These are phyloP conservation scores for Cucurbitaria berberidis DNA, from an alignment of 2,329 filamentous ascomycete genomes.

Conservation along the genomic window DNA sequence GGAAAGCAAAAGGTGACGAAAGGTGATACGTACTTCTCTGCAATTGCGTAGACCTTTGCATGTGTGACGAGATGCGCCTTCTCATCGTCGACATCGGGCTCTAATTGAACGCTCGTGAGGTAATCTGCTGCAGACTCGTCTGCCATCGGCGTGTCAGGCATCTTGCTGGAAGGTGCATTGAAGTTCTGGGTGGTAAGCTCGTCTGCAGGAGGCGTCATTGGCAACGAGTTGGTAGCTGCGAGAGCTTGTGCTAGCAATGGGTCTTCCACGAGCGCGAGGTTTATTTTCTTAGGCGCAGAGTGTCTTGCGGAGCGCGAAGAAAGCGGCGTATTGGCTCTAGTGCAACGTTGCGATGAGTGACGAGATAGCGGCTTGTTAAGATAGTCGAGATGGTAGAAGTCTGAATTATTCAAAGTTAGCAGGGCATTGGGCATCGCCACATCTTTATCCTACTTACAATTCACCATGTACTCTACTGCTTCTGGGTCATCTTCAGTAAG, in stretches of 20 bases:
- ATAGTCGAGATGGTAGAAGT: slow-evolving; percentile 53
- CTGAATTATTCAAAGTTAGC: slow-evolving; percentile 32
- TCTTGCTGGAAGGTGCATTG: slow-evolving; percentile 34
- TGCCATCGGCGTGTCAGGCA: slow-evolving; percentile 38
- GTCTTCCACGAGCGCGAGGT: slow-evolving; percentile 45
- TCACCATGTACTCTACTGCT: slow-evolving; percentile 51
- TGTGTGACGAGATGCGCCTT: slow-evolving; percentile 54
- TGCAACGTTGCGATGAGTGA: slow-evolving; percentile 38
- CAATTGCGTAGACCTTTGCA: slow-evolving; percentile 57
- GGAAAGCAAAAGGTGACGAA: slow-evolving; percentile 16
- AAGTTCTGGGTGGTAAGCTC: slow-evolving; percentile 28
- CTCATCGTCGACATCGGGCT: slow-evolving; percentile 47
- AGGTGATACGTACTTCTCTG: slow-evolving; percentile 53
- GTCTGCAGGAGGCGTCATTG: slow-evolving; percentile 36
- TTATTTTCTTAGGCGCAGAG: slow-evolving; percentile 34
- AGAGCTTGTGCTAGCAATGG: slow-evolving; percentile 45
- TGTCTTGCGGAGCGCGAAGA: slow-evolving; percentile 24
- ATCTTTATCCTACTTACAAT: slow-evolving; percentile 40
- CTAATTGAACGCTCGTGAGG: slow-evolving; percentile 32
- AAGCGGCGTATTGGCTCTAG: slow-evolving; percentile 25
- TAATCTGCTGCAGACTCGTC: slow-evolving; percentile 45
- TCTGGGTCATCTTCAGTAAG: slow-evolving; percentile 50
- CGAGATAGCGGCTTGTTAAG: slow-evolving; percentile 41
- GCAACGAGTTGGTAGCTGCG: slow-evolving; percentile 29
- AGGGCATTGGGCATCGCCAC: slow-evolving; percentile 3